Conservation (phyloP, 164 flowering plant species). For the Nelumbo lutea region DNA sequence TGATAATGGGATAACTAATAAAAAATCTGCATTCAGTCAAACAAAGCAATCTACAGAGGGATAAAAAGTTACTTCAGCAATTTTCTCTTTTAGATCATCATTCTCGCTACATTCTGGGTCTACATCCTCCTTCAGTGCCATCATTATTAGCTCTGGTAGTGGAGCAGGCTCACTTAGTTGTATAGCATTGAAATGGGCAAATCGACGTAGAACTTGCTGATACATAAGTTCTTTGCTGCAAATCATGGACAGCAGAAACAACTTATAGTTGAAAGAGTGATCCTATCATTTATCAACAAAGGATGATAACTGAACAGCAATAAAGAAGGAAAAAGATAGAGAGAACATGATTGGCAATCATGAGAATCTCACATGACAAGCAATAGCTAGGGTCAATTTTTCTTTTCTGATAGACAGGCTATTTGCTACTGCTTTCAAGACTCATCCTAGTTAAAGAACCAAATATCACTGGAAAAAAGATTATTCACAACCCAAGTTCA, state of each 20-base stretch:
- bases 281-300: neutral
- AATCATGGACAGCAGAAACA: neutral
- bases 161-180: constrained; percentile 90
- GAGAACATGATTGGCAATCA: too few species aligned
- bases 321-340: too few species aligned
- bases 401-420: too few species aligned
- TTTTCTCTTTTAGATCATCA: constrained; percentile 68
- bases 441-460: too few species aligned
- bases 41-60: neutral
- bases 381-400: too few species aligned
- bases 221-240: constrained; percentile 98
- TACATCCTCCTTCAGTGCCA: constrained; percentile 82
- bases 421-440: too few species aligned
- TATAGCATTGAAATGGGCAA: constrained; percentile 92
- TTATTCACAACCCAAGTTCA: too few species aligned
- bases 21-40: neutral
- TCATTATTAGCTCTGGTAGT: constrained; percentile 49
- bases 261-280: neutral
- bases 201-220: constrained; percentile 86
- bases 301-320: neutral
- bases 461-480: too few species aligned
- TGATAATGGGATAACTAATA: neutral
- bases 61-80: constrained; percentile 59
- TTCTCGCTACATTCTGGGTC: constrained; percentile 49
- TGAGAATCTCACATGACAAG: too few species aligned